Percentiles rank a stretch among this genome's conserved stretches.
phyloP scores from a whole-genome alignment of 768 basidiomycete species.

The Xerocomus brunneocitrinus region DNA sequence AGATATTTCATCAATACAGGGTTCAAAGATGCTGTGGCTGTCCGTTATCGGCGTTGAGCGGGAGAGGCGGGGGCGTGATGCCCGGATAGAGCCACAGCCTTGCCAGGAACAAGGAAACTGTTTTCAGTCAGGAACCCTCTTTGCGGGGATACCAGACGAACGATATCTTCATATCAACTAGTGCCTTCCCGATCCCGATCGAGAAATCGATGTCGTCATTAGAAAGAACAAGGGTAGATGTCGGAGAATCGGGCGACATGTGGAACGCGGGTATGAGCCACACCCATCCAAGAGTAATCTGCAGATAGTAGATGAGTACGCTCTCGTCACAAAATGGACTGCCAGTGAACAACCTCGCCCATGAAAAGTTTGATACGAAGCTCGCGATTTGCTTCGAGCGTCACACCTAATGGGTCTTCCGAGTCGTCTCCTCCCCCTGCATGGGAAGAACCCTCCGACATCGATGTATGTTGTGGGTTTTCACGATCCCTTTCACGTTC shows the following conservation, averaged over 20 bases:
- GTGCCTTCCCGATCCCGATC: slow-evolving; percentile 61
- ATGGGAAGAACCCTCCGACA: slow-evolving; percentile 2
- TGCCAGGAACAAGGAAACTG: background rate
- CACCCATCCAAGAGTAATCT: slow-evolving; percentile 80
- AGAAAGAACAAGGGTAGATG: slow-evolving; percentile 39
- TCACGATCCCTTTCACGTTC: slow-evolving; percentile 5
- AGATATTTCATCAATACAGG: background rate
- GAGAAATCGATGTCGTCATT: slow-evolving; percentile 75
- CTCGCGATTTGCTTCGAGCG: slow-evolving; percentile 65
- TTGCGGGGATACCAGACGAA: slow-evolving; percentile 43
- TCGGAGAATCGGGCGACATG: slow-evolving; percentile 48
- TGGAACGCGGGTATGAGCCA: slow-evolving; percentile 88
- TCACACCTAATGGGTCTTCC: slow-evolving; percentile 38
- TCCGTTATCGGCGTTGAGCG: background rate
- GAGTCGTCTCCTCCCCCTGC: slow-evolving; percentile 11
- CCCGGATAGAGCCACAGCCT: background rate
- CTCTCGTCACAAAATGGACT: background rate
- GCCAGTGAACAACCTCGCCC: slow-evolving; percentile 50
- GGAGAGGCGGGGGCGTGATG: background rate
- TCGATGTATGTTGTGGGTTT: background rate
- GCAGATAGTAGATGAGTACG: slow-evolving; percentile 1
- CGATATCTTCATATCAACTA: slow-evolving; percentile 63
- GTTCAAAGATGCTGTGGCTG: background rate
- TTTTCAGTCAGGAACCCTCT: background rate
- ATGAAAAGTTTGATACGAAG: slow-evolving; percentile 67